Evolutionary conservation across 495 filamentous ascomycete species (phyloP).

Genomic region (Xylaria scruposa): DNA sequence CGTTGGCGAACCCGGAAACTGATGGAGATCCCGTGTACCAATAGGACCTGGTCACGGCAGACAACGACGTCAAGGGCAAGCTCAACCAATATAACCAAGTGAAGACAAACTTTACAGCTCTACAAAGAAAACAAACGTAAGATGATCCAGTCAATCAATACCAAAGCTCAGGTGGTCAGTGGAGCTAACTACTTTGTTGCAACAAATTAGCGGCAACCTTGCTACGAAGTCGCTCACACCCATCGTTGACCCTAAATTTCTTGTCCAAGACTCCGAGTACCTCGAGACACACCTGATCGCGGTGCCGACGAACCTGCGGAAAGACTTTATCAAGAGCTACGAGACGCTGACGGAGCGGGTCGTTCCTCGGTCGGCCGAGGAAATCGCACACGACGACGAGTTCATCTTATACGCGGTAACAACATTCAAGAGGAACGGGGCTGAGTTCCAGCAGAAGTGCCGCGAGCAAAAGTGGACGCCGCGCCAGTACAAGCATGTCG

Average conservation of each 20-base stretch:
- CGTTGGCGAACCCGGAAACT: constrained; percentile 16
- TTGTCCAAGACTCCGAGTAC: constrained; percentile 93
- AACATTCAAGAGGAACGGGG: constrained; percentile 86
- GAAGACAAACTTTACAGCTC: constrained; percentile 77
- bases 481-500: constrained; percentile 89
- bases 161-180: not conserved
- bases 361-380: constrained; percentile 82
- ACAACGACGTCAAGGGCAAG: constrained; percentile 93
- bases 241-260: constrained; percentile 75
- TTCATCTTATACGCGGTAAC: constrained; percentile 89
- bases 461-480: constrained; percentile 93
- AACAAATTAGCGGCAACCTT: constrained; percentile 77
- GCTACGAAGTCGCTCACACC: constrained; percentile 90
- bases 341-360: constrained; percentile 83
- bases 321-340: constrained; percentile 88
- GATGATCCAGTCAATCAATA: constrained; percentile 25
- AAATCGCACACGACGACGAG: constrained; percentile 83
- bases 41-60: constrained; percentile 83
- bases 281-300: constrained; percentile 93
- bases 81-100: constrained; percentile 90
- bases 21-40: constrained; percentile 20
- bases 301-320: constrained; percentile 75
- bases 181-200: constrained; percentile 21
- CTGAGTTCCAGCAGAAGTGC: constrained; percentile 87
- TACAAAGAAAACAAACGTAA: constrained; percentile 88